phyloP scores from a whole-genome alignment of 2,329 filamentous ascomycete species.

The Ophiostoma sp. region DNA sequence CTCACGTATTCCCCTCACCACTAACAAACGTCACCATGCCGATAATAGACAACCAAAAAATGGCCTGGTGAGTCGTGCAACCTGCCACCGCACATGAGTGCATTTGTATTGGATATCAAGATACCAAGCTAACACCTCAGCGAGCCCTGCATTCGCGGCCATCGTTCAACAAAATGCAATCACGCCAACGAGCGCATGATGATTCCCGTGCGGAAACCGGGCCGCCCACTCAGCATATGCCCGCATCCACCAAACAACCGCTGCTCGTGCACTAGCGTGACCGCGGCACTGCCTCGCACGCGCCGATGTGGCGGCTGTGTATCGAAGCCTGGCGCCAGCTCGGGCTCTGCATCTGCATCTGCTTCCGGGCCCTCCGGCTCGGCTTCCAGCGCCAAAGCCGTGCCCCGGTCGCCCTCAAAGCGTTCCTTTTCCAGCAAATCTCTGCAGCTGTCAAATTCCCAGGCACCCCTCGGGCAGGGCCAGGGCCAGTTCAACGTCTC shows the following conservation, averaged over 20 bases:
- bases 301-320: conserved; percentile 50
- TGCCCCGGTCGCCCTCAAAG: conserved; percentile 35
- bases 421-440: conserved; percentile 31
- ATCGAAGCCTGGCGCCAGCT: conserved; percentile 19
- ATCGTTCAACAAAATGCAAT: conserved; percentile 69
- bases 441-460: conserved; percentile 35
- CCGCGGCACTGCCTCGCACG: conserved; percentile 57
- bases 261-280: conserved; percentile 61
- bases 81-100: not conserved
- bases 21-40: conserved; percentile 47
- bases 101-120: not conserved
- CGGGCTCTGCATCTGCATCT: conserved; percentile 26
- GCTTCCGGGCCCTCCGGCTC: not conserved
- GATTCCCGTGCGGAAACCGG: conserved; percentile 66
- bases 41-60: conserved; percentile 64
- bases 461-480: conserved; percentile 45
- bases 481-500: conserved; percentile 4
- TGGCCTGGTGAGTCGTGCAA: conserved; percentile 61
- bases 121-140: conserved; percentile 37
- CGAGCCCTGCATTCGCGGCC: conserved; percentile 69
- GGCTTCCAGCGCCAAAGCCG: conserved; percentile 1
- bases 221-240: conserved; percentile 63
- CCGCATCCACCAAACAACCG: conserved; percentile 57
- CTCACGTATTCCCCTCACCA: not conserved
- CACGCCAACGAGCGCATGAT: conserved; percentile 63